Evolutionary conservation across 768 basidiomycete genomes (phyloP).

Genomic region (Termitomyces heimii): DNA sequence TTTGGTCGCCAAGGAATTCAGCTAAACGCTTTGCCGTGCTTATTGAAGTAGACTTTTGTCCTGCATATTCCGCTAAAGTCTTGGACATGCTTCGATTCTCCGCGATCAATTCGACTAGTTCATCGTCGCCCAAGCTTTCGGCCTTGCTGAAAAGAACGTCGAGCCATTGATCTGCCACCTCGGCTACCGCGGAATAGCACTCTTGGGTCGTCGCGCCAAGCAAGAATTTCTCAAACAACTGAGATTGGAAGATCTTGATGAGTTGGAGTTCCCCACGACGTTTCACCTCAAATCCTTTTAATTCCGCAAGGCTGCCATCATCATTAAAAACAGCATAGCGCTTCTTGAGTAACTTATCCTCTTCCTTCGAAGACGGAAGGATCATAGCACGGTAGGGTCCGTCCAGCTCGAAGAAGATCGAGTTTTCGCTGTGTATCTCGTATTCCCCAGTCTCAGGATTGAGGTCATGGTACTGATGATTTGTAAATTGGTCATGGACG

Average conservation of each 20-base stretch:
- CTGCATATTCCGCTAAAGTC: slow-evolving; percentile 92
- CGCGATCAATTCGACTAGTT: slow-evolving; percentile 95
- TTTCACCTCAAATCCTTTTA: slow-evolving; percentile 99
- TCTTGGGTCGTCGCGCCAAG: slow-evolving; percentile 91
- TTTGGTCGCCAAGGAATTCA: slow-evolving; percentile 95
- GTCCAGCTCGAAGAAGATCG: slow-evolving; percentile 98
- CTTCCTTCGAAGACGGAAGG: slow-evolving; percentile 96
- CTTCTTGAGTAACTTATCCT: slow-evolving; percentile 97
- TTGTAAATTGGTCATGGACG: slow-evolving; percentile 92
- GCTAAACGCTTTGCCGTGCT: slow-evolving; percentile 92
- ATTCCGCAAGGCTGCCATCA: slow-evolving; percentile 93
- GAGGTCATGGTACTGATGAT: slow-evolving; percentile 95
- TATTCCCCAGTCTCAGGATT: slow-evolving; percentile 84
- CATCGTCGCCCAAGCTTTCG: slow-evolving; percentile 81
- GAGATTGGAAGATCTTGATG: slow-evolving; percentile 99
- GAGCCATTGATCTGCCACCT: slow-evolving; percentile 94
- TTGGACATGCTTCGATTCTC: slow-evolving; percentile 98
- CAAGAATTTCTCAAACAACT: slow-evolving; percentile 97
- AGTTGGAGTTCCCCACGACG: slow-evolving; percentile 95
- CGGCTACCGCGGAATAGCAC: slow-evolving; percentile 91
- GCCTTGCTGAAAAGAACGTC: slow-evolving; percentile 90
- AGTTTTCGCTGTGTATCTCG: slow-evolving; percentile 87
- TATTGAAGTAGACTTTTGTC: slow-evolving; percentile 97
- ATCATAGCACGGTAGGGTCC: slow-evolving; percentile 99
- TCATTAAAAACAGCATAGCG: slow-evolving; percentile 99